Conservation (phyloP, 1,139 yeast species). For the Debaryomyces robertsiae region DNA sequence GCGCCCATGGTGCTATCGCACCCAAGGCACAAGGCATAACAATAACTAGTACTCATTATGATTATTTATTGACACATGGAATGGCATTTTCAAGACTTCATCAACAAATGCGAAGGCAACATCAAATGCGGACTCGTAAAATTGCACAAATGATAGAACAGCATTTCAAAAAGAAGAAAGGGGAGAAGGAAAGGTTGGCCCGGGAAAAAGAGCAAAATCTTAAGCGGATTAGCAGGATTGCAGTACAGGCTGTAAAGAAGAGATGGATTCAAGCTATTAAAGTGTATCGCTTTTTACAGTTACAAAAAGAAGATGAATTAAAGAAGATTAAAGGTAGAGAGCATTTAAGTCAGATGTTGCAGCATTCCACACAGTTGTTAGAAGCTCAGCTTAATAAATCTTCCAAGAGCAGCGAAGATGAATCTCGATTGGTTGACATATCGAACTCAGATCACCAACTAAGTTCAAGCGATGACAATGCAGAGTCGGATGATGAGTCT, state of each 20-base stretch:
- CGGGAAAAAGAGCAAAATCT: constrained; percentile 72
- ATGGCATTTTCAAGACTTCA: constrained; percentile 70
- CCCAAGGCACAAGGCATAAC: constrained; percentile 44
- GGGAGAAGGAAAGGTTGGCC: constrained; percentile 82
- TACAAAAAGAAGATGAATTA: constrained; percentile 65
- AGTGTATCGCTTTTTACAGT: constrained; percentile 60
- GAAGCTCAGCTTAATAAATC: constrained; percentile 73
- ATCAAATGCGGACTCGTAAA: constrained; percentile 68
- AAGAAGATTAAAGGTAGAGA: constrained; percentile 80
- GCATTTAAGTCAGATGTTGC: constrained; percentile 84
- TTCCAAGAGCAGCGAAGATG: constrained; percentile 22
- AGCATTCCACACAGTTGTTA: constrained; percentile 85
- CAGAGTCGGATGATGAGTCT: constrained; percentile 19
- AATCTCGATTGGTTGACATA: constrained; percentile 21
- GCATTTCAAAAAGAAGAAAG: constrained; percentile 82
- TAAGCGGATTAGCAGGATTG: constrained; percentile 70
- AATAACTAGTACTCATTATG: constrained; percentile 57
- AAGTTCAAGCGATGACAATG: constrained; percentile 16
- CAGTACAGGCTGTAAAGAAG: constrained; percentile 82
- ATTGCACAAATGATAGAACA: constrained; percentile 82
- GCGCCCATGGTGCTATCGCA: constrained; percentile 39
- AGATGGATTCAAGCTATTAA: constrained; percentile 92
- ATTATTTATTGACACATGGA: constrained; percentile 78
- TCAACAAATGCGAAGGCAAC: constrained; percentile 65
- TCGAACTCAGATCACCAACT: constrained; percentile 26